Evolutionary conservation across 495 filamentous ascomycete species (phyloP), one percentile per base, ranked within the genome.

Genomic region (Trichoderma parareesei): DNA sequence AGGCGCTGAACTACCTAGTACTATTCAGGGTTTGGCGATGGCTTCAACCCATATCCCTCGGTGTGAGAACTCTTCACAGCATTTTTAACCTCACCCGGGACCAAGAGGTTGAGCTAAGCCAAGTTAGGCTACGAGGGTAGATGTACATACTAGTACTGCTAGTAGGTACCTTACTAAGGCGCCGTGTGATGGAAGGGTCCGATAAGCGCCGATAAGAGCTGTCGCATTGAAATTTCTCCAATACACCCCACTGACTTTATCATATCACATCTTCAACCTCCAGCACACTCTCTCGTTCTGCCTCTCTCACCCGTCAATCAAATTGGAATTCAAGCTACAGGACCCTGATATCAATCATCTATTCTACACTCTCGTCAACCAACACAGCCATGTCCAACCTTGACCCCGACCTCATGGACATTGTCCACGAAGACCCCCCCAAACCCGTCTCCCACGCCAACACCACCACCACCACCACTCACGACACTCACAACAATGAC

Each of bases 381-480:
- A 2, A 11, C 60, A 7, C 53, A 33, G 20, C 20, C 53, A 57
- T 57, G 53, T 57, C 53, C 53, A 35, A 33, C 53, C 11, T 57
- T 10, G 53, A 57, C 53, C 53, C 53, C 53, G 53, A 57, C 53
- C 53, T 57, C 27, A 57, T 57, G 53, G 53, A 57, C 60, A 61
- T 61, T 9, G 37, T 18, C 60, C 4, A 42, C 18, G 60, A 61
- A 37, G 6, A 13, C 38, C n/a, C 16, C 49, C 57, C 57, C 33
- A 41, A 61, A 61, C 14, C 38, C 60, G 27, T 10, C 16, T 8
- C 38, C 35, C 3, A 55, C n/a, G 43, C 10, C 35, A 33, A 41
- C 2, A 6, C 16, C 60, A 8, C 79, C 79, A 27, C 27, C 53
- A 74, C 77, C 16, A 75, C 27, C 27, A 27, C 27, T 27, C 27